Base-by-base conservation (phyloP, 352 stramenopile genomes). In the Globisporangium recalcitrans region DNA sequence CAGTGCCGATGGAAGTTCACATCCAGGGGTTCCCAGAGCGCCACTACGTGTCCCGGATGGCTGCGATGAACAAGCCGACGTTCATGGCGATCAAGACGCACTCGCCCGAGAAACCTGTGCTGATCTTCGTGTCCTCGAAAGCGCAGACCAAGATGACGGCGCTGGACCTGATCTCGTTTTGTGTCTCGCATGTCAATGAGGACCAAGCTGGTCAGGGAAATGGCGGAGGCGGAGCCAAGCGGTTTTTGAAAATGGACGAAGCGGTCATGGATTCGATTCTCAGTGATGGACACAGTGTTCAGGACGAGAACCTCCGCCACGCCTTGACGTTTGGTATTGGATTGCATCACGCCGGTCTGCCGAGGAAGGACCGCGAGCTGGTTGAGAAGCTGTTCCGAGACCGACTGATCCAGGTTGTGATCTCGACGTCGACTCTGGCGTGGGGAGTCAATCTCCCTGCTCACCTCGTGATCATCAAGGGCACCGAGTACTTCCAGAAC, bases 1-100 rank as follows among this genome's bases (percentile, higher is more conserved):
- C 98, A 0, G 92, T 99, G 38, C 95, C 97, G 5, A 98, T 99
- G 74, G 83, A 98, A 42, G 90, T 98, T 24, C 96, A 99, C 63
- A 93, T 99, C 48, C 94, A 98, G 71, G 95, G 95, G 10, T 99
- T 97, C 60, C 88, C 96, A 0, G 96, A 98, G 32, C 93, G 97
- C 36, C 96, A 99, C 58, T 99, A 99, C 55, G 98, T 97, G 58
- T 90, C 96, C 21, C 80, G 97, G 16, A 99, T 99, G 97, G 93
- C 95, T 4, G 98, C 95, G 9, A 99, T 99, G 97, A 99, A 99
- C 77, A 99, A 99, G 55, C 97, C 97, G 6, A 98, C 93, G 6
- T 99, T 98, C 66, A 92, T 96, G 60, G 95, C 96, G 22, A 99
- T 99, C 58, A 95, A 97, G 68, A 78, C 98, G 46, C 89, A 99